phyloP scores from a whole-genome alignment of 805 yeast species.

The Monosporozyma aerobia region DNA sequence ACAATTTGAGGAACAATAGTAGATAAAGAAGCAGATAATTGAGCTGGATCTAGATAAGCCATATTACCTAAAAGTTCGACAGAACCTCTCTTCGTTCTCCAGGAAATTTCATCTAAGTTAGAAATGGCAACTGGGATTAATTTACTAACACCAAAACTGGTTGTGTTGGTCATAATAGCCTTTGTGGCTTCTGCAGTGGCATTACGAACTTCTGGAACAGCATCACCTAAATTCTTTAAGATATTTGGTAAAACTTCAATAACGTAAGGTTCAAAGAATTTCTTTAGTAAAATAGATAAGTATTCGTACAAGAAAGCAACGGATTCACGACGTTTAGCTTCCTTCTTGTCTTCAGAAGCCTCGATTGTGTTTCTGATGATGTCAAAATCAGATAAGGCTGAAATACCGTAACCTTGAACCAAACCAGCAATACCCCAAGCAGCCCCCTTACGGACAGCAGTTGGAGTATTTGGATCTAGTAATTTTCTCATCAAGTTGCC shows the following conservation, averaged over 20 bases:
- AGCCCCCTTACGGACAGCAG: constrained; percentile 74
- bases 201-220: constrained; percentile 73
- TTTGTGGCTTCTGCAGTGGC: constrained; percentile 85
- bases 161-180: constrained; percentile 80
- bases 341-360: constrained; percentile 82
- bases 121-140: constrained; percentile 85
- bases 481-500: constrained; percentile 52
- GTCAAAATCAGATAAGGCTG: constrained; percentile 65
- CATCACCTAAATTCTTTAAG: constrained; percentile 76
- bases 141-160: constrained; percentile 84
- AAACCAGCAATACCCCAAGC: constrained; percentile 95
- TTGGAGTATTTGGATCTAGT: constrained; percentile 34
- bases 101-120: constrained; percentile 77
- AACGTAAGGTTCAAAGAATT: constrained; percentile 87
- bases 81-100: constrained; percentile 96
- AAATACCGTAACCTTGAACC: constrained; percentile 82
- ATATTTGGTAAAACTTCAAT: constrained; percentile 78
- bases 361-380: constrained; percentile 65
- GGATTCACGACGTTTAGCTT: constrained; percentile 68
- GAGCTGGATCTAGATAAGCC: constrained; percentile 96
- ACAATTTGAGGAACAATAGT: constrained; percentile 94
- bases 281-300: constrained; percentile 65
- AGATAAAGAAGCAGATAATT: constrained; percentile 79
- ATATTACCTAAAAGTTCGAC: constrained; percentile 93
- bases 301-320: constrained; percentile 83